Conservation (phyloP, 2,329 filamentous ascomycete species). For the Xylaria sp. region DNA sequence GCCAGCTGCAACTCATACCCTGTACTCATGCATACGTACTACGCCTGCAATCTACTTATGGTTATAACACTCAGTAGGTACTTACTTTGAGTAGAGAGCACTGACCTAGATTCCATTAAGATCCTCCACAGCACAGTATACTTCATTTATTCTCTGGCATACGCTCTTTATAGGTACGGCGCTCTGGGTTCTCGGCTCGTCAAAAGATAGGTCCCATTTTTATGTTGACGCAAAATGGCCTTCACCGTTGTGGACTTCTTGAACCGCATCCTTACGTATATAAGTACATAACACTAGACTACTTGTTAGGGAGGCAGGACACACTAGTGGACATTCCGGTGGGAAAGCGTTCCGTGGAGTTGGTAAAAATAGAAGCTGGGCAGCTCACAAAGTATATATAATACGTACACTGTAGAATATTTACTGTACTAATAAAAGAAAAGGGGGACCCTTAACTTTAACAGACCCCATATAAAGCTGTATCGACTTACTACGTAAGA, state of each 20-base stretch:
- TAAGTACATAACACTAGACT: not conserved
- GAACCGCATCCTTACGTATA: too few relatives aligned
- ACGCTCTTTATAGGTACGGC: not conserved
- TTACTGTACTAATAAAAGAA: not conserved
- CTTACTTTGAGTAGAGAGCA: not conserved
- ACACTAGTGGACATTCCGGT: not conserved
- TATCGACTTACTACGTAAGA: not conserved
- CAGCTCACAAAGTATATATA: not conserved
- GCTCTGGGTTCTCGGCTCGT: not conserved
- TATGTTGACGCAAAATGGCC: not conserved
- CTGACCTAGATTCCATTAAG: not conserved
- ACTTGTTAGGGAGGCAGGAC: not conserved
- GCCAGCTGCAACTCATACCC: slow-evolving; percentile 15
- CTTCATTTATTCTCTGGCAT: not conserved
- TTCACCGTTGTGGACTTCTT: not conserved
- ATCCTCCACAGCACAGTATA: not conserved
- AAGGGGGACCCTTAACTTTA: slow-evolving; percentile 17
- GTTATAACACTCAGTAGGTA: too few relatives aligned
- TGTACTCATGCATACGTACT: slow-evolving; percentile 26
- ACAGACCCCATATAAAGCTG: not conserved
- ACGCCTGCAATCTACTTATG: slow-evolving; percentile 26
- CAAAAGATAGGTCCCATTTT: not conserved
- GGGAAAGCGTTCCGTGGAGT: not conserved
- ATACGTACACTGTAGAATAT: not conserved
- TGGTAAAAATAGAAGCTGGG: slow-evolving; percentile 30